phyloP scores from a whole-genome alignment of 192 early-diverging fungal species.

The Funneliformis geosporum region DNA sequence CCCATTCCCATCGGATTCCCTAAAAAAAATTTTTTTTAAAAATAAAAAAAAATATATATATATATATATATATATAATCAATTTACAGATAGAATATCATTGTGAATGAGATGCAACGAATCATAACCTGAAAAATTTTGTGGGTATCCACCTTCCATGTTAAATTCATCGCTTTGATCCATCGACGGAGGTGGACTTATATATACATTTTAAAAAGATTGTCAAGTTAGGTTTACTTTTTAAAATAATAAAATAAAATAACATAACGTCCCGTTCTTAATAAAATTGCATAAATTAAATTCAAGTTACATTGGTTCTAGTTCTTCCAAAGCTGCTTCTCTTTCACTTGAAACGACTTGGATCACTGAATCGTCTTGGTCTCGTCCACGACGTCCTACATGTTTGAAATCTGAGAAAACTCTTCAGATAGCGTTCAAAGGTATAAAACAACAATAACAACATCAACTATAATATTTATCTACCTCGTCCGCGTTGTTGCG shows the following conservation, averaged over 20 bases:
- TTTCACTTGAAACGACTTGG: slow-evolving; percentile 35
- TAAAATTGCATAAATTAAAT: background rate
- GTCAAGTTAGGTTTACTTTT: too few relatives aligned
- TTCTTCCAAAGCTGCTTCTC: slow-evolving; percentile 37
- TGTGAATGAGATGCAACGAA: background rate
- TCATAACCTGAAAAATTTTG: slow-evolving; percentile 28
- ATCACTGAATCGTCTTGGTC: slow-evolving; percentile 38
- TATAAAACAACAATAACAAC: background rate
- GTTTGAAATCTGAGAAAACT: background rate
- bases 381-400: slow-evolving; percentile 33
- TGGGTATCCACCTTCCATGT: slow-evolving; percentile 25
- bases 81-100: background rate
- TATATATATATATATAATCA: too few relatives aligned
- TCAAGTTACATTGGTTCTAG: slow-evolving; percentile 33
- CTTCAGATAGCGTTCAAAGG: background rate
- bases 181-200: slow-evolving; percentile 21
- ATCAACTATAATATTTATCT: background rate
- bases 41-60: too few relatives aligned
- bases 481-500: slow-evolving; percentile 27
- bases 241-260: too few relatives aligned
- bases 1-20: slow-evolving; percentile 31
- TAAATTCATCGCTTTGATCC: slow-evolving; percentile 27
- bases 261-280: background rate
- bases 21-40: background rate
- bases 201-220: background rate